Evolutionary conservation across 352 stramenopile genomes (phyloP).

Genomic region (Discostella stelligera): DNA sequence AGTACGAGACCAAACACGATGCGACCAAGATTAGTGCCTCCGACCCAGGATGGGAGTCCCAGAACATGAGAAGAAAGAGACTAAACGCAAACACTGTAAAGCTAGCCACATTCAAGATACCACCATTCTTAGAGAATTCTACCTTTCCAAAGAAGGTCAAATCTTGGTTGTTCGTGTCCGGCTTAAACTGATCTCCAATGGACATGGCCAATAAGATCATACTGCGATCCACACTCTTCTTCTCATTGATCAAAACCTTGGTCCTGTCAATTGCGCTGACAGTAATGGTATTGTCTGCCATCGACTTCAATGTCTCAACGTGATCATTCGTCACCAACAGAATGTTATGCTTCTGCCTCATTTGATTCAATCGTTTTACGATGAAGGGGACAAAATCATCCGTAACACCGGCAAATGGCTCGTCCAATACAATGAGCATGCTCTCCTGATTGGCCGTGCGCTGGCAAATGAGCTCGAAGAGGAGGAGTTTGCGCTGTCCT

Average conservation of each 20-base stretch:
- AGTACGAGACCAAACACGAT: constrained; percentile 58
- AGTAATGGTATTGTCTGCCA: constrained; percentile 68
- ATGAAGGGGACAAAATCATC: constrained; percentile 77
- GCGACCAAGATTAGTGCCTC: constrained; percentile 58
- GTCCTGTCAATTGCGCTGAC: constrained; percentile 60
- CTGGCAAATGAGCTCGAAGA: constrained; percentile 74
- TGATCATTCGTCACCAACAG: constrained; percentile 76
- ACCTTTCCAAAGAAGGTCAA: constrained; percentile 69
- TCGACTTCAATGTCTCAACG: constrained; percentile 56
- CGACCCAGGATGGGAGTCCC: constrained; percentile 47
- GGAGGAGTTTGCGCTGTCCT: constrained; percentile 65
- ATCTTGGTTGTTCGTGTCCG: constrained; percentile 43
- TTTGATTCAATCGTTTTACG: constrained; percentile 50
- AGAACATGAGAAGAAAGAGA: constrained; percentile 62
- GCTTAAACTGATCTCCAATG: constrained; percentile 56
- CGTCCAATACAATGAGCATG: constrained; percentile 66
- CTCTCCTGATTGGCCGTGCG: constrained; percentile 45
- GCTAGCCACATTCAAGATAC: constrained; percentile 35
- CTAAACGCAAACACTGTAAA: constrained; percentile 55
- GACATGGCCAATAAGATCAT: constrained; percentile 57
- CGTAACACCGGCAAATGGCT: constrained; percentile 71
- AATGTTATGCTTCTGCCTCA: constrained; percentile 68
- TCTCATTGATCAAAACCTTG: constrained; percentile 60
- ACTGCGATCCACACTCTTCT: constrained; percentile 48
- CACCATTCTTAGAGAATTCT: constrained; percentile 55